Evolutionary conservation across 192 early-diverging fungal genomes (phyloP).

Genomic region (Coemansia sp.): DNA sequence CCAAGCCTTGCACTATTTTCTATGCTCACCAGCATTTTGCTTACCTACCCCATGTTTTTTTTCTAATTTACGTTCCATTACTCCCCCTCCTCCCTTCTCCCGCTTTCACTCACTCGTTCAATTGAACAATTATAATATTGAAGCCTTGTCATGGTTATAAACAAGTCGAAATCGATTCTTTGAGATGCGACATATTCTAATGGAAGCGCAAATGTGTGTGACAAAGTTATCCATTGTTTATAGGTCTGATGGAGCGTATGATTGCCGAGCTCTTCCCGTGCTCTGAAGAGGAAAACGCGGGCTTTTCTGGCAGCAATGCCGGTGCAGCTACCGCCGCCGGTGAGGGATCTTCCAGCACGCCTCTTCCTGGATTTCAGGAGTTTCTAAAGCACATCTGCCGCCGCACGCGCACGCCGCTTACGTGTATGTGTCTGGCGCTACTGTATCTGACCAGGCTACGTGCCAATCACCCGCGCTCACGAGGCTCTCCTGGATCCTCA

Average conservation of each 20-base stretch:
- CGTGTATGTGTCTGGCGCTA: conserved; percentile 57
- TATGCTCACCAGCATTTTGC: neutral
- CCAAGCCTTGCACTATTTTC: neutral
- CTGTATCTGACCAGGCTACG: conserved; percentile 59
- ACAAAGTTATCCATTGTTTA: neutral
- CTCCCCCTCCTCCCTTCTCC: no score
- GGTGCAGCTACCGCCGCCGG: conserved; percentile 6
- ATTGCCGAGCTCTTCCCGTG: conserved; percentile 56
- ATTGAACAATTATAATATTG: no score
- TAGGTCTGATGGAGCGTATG: conserved; percentile 57
- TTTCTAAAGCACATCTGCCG: conserved; percentile 56
- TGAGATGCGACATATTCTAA: neutral
- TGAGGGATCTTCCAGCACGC: neutral
- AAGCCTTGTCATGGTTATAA: no score
- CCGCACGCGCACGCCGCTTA: conserved; percentile 57
- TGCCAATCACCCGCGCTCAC: conserved; percentile 55
- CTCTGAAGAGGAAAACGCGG: conserved; percentile 28
- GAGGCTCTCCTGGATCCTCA: conserved; percentile 58
- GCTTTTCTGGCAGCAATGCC: conserved; percentile 11
- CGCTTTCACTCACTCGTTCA: no score
- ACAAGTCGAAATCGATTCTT: no score
- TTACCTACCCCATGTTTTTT: neutral
- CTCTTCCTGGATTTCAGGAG: conserved; percentile 47
- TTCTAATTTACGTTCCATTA: no score
- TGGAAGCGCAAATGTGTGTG: neutral